phyloP scores from a whole-genome alignment of 768 basidiomycete genomes.

The Kwoniella mangroviensis region DNA sequence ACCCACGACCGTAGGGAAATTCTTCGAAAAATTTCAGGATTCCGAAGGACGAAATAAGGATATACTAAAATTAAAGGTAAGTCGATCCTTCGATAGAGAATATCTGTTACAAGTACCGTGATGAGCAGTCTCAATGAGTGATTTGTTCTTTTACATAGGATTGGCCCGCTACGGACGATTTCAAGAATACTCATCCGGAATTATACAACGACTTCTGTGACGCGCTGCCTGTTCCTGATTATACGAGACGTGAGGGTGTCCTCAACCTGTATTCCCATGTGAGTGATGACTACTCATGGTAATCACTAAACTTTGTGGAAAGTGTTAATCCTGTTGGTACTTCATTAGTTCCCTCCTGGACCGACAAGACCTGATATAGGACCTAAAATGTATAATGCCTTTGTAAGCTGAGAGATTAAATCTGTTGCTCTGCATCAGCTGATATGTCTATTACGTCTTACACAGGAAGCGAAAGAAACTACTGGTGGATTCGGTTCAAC shows the following conservation, averaged over 20 bases:
- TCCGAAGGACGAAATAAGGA: constrained; percentile 62
- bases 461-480: constrained; percentile 25
- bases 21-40: constrained; percentile 78
- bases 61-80: constrained; percentile 77
- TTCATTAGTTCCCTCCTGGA: constrained; percentile 33
- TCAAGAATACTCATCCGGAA: constrained; percentile 79
- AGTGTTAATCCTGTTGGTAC: constrained; percentile 10
- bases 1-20: constrained; percentile 71
- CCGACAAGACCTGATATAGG: constrained; percentile 61
- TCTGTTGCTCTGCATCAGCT: not conserved
- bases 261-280: constrained; percentile 89
- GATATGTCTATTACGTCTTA: not conserved
- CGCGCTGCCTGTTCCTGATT: constrained; percentile 84
- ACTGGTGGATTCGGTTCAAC: constrained; percentile 60
- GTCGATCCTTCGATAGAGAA: not conserved
- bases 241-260: constrained; percentile 86
- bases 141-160: constrained; percentile 63
- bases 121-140: too few species aligned
- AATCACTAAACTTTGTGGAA: not conserved
- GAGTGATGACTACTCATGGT: constrained; percentile 56
- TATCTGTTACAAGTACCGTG: too few species aligned
- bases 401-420: constrained; percentile 56
- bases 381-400: constrained; percentile 92
- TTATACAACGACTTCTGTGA: constrained; percentile 82
- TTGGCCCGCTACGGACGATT: constrained; percentile 89